Base-by-base conservation (phyloP, 225 moss, liverwort and hornwort species). In the Bryoerythrophyllum caledonicum region DNA sequence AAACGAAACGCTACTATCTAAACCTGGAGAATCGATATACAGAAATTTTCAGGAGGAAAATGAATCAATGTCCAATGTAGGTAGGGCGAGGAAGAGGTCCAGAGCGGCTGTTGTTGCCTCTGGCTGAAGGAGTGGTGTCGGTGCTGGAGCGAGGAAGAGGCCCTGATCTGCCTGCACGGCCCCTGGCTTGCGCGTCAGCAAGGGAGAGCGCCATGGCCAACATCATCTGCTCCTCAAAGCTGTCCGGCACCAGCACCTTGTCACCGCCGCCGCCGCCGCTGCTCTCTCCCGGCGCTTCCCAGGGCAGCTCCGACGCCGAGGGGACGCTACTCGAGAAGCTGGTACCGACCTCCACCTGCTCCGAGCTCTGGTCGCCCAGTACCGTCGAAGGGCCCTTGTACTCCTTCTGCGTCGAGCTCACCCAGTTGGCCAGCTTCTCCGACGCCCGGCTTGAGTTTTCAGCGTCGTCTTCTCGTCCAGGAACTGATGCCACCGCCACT, bases 171-270 rank as follows among this genome's bases (percentile, higher is more conserved):
- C 84, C 74, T 60, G 78, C 82, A 20, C 72, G 73, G 15, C 70
- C 87, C 73, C 77, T 59, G 19, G 79, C 72, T 77, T 90, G 90
- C 6, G 86, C 89, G 74, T 90, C 90, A 0, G 90, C 87, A 48
- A 90, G 85, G 4, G 90, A 90, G 20, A 90, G 81, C 4, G 90
- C 85, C 85, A 90, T 87, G 25, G 90, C 90, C 68, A 90, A 65
- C 87, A 90, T 90, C 72, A 90, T 90, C 60, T 90, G 90, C 67
- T 90, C 87, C 78, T 90, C 90, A 21, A 86, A 90, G 74, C 82
- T 90, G 37, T 90, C 90, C 17, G 90, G 87, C 58, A 90, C 61
- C 5, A 87, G 63, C 30, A 83, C 80, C 82, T 84, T 86, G 24
- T 86, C 86, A 17, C 55, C 23, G 11, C 37, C 76, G 20, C 55